Evolutionary conservation across 768 basidiomycete genomes (phyloP).

Genomic region (Rubroboletus pulcherrimus): DNA sequence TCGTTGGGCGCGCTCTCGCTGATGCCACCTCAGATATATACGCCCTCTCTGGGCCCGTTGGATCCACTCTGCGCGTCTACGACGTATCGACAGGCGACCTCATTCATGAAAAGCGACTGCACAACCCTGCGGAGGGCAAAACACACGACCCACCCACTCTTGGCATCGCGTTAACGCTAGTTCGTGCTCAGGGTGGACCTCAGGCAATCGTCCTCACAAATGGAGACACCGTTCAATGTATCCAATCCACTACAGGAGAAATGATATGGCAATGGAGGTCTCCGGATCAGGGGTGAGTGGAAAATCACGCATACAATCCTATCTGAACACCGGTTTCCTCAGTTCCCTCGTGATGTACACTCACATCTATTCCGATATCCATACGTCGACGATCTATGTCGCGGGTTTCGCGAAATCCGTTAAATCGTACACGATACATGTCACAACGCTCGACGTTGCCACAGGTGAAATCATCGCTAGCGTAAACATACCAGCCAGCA

Average conservation of each 20-base stretch:
- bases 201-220: constrained; percentile 49
- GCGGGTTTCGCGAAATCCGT: constrained; percentile 43
- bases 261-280: constrained; percentile 71
- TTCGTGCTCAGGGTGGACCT: constrained; percentile 32
- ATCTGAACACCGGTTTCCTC: constrained; percentile 1
- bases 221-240: constrained; percentile 51
- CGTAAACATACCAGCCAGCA: constrained; percentile 51
- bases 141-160: constrained; percentile 51
- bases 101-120: constrained; percentile 61
- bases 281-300: constrained; percentile 59
- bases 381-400: constrained; percentile 53
- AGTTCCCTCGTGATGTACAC: constrained; percentile 68
- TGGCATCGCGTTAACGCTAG: constrained; percentile 46
- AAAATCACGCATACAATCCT: background rate
- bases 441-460: constrained; percentile 53
- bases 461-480: constrained; percentile 51
- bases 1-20: background rate
- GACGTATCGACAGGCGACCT: constrained; percentile 61
- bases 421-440: constrained; percentile 59
- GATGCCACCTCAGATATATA: constrained; percentile 49
- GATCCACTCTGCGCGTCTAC: constrained; percentile 64
- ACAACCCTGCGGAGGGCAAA: constrained; percentile 40
- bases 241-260: constrained; percentile 51
- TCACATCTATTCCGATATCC: constrained; percentile 50
- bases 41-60: constrained; percentile 72